Percentiles rank a stretch among this genome's conserved stretches.
These are phyloP conservation scores for Artemisia annua DNA, from an alignment of 129 eudicot species.

Conservation along the genomic window DNA sequence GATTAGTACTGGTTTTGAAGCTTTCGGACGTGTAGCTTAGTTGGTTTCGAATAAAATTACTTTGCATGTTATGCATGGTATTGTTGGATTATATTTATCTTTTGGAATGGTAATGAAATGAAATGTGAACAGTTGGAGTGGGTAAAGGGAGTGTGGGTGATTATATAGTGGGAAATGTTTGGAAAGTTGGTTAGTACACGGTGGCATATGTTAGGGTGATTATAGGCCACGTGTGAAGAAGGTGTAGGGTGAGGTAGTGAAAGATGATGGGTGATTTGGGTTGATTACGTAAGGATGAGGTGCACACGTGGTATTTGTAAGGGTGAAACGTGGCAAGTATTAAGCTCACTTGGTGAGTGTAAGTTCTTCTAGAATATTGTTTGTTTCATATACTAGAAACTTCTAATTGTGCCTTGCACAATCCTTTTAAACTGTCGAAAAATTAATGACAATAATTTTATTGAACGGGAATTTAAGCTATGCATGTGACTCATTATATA, in stretches of 20 bases:
- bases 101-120: not conserved
- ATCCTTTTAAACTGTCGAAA: too few relatives aligned
- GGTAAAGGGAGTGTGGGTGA: not conserved
- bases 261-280: slow-evolving; percentile 25
- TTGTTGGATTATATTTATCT: not conserved
- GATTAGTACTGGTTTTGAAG: too few relatives aligned
- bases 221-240: slow-evolving; percentile 21
- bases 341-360: slow-evolving; percentile 4
- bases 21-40: too few relatives aligned
- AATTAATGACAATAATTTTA: too few relatives aligned
- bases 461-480: too few relatives aligned
- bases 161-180: slow-evolving; percentile 23
- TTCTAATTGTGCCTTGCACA: not conserved
- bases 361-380: not conserved
- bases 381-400: not conserved
- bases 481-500: too few relatives aligned
- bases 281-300: slow-evolving; percentile 4
- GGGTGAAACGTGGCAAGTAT: slow-evolving; percentile 24
- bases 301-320: not conserved
- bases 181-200: slow-evolving; percentile 24
- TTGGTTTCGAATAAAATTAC: not conserved
- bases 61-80: not conserved
- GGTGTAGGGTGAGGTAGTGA: not conserved
- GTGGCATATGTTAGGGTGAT: slow-evolving; percentile 20
- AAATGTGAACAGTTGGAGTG: slow-evolving; percentile 22